Percentiles rank a stretch among this genome's conserved stretches.
These are phyloP conservation scores for Didymella keratinophila DNA, from an alignment of 2,329 filamentous ascomycete genomes.

Conservation along the genomic window DNA sequence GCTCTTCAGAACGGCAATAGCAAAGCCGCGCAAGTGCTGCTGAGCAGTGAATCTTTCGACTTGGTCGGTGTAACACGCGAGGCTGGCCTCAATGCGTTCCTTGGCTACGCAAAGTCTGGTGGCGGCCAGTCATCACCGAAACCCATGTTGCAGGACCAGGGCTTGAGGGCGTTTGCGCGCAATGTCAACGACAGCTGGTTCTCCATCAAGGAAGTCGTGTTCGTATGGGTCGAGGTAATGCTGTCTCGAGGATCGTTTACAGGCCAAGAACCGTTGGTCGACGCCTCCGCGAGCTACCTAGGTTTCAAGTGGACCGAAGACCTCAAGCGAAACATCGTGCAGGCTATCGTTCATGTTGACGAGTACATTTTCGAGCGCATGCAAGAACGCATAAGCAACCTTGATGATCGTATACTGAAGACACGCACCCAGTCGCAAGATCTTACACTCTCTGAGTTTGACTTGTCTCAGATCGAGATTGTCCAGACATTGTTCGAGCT, in stretches of 20 bases:
- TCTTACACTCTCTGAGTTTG: slow-evolving; percentile 36
- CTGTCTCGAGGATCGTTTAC: slow-evolving; percentile 53
- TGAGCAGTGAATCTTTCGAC: slow-evolving; percentile 60
- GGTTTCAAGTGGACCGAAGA: slow-evolving; percentile 62
- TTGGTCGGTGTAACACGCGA: slow-evolving; percentile 59
- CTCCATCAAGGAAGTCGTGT: slow-evolving; percentile 61
- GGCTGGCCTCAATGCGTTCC: slow-evolving; percentile 62
- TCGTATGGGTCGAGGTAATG: slow-evolving; percentile 62
- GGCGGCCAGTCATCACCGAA: slow-evolving; percentile 52
- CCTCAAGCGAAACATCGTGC: slow-evolving; percentile 63
- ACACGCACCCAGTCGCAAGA: slow-evolving; percentile 22
- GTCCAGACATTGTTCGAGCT: slow-evolving; percentile 70
- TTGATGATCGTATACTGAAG: slow-evolving; percentile 42
- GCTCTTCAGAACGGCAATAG: slow-evolving; percentile 47
- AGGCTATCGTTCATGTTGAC: slow-evolving; percentile 63
- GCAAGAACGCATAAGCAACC: slow-evolving; percentile 41
- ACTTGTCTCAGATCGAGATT: slow-evolving; percentile 59
- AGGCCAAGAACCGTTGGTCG: slow-evolving; percentile 20
- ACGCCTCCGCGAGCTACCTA: slow-evolving; percentile 56
- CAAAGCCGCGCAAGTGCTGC: slow-evolving; percentile 57
- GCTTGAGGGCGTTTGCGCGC: slow-evolving; percentile 53
- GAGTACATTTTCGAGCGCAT: slow-evolving; percentile 59
- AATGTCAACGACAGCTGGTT: slow-evolving; percentile 58
- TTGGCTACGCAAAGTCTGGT: slow-evolving; percentile 63
- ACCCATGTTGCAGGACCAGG: slow-evolving; percentile 51